phyloP scores from a whole-genome alignment of 192 early-diverging fungal genomes.

The Backusella circina region DNA sequence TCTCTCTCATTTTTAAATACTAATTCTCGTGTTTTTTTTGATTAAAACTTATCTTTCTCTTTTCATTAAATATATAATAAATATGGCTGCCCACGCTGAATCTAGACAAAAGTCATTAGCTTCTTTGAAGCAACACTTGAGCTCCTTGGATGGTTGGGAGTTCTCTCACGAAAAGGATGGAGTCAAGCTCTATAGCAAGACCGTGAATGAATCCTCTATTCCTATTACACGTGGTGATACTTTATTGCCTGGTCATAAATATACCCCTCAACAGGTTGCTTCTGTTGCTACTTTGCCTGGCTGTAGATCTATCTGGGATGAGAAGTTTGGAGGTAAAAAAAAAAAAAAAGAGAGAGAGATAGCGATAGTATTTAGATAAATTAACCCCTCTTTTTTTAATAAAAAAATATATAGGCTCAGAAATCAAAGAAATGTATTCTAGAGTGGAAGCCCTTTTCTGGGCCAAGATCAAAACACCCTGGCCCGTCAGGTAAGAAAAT shows the following conservation, averaged over 20 bases:
- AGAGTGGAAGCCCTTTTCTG: slow-evolving; percentile 28
- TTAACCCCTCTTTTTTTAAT: not conserved
- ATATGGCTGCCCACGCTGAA: not conserved
- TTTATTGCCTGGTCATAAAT: slow-evolving; percentile 35
- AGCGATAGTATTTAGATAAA: too few relatives aligned
- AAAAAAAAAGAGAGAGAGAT: too few relatives aligned
- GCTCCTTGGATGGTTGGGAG: slow-evolving; percentile 42
- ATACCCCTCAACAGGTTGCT: slow-evolving; percentile 42
- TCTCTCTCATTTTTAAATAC: not conserved
- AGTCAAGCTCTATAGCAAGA: slow-evolving; percentile 47
- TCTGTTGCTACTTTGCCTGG: slow-evolving; percentile 41
- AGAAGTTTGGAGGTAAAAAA: slow-evolving; percentile 20
- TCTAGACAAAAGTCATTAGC: not conserved
- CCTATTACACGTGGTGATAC: slow-evolving; percentile 51
- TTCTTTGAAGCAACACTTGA: slow-evolving; percentile 42
- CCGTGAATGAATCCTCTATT: slow-evolving; percentile 32
- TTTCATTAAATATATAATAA: not conserved
- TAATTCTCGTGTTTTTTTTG: not conserved
- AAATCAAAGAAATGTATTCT: slow-evolving; percentile 24
- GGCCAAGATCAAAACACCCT: slow-evolving; percentile 29
- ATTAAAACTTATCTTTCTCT: not conserved
- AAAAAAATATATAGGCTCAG: slow-evolving; percentile 11
- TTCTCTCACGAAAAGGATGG: slow-evolving; percentile 41
- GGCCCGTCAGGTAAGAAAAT: slow-evolving; percentile 30
- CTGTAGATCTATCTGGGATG: slow-evolving; percentile 44